phyloP scores from a whole-genome alignment of 2,329 filamentous ascomycete genomes.

The Ceratocystis variospora region DNA sequence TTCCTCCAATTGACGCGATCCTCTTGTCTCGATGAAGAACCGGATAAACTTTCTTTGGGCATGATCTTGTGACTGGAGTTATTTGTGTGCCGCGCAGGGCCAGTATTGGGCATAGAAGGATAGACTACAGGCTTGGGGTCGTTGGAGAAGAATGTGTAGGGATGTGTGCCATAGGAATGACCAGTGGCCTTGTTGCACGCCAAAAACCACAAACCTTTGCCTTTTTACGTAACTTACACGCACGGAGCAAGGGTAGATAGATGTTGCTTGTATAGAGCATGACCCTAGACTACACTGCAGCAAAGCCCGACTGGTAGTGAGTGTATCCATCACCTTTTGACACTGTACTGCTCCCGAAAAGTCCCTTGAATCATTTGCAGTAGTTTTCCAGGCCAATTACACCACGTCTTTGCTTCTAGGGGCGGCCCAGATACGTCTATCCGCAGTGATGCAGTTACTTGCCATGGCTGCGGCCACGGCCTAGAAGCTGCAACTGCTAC shows the following conservation, averaged over 20 bases:
- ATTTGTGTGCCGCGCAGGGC: not conserved
- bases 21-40: not conserved
- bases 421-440: not conserved
- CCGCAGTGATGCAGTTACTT: not conserved
- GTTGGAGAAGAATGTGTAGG: conserved; percentile 3
- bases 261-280: no score
- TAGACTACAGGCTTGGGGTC: not conserved
- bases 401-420: not conserved
- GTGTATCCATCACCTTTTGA: no score
- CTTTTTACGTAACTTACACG: not conserved
- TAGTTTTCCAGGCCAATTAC: not conserved
- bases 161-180: not conserved
- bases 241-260: no score
- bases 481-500: not conserved
- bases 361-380: not conserved
- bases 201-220: not conserved
- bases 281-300: no score
- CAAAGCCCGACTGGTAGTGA: no score
- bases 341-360: no score
- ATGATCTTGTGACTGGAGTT: not conserved
- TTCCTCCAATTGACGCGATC: not conserved
- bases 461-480: not conserved
- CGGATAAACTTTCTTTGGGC: not conserved
- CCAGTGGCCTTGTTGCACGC: not conserved
- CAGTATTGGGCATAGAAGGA: not conserved